These are phyloP conservation scores for Kodamaea lidongshanica DNA, from an alignment of 805 yeast genomes.

Conservation along the genomic window DNA sequence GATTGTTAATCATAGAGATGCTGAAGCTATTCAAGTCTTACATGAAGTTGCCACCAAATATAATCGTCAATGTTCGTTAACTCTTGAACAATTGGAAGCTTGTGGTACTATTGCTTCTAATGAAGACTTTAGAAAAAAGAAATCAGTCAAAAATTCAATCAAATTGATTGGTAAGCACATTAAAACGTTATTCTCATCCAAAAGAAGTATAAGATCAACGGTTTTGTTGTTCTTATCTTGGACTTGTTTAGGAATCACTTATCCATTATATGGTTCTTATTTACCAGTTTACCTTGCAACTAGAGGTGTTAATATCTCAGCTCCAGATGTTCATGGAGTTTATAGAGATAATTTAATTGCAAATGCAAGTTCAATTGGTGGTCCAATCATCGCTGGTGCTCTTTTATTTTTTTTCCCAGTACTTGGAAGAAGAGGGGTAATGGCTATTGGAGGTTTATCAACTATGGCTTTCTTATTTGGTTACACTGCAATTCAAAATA, in stretches of 20 bases:
- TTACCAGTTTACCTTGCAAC: constrained; percentile 33
- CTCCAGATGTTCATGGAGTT: constrained; percentile 30
- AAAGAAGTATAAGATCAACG: constrained; percentile 7
- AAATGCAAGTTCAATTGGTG: constrained; percentile 43
- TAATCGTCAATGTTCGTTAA: constrained; percentile 16
- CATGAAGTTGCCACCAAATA: constrained; percentile 36
- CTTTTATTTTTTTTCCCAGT: constrained; percentile 14
- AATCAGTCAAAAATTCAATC: constrained; percentile 6
- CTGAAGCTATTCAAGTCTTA: constrained; percentile 39
- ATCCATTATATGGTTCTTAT: constrained; percentile 50
- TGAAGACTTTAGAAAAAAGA: constrained; percentile 15
- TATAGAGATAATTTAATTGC: constrained; percentile 46
- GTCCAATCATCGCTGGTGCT: constrained; percentile 49
- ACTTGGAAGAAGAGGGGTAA: constrained; percentile 16
- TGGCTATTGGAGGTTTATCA: constrained; percentile 15
- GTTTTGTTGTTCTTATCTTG: constrained; percentile 12
- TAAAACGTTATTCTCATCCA: constrained; percentile 11
- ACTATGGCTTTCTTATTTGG: constrained; percentile 19
- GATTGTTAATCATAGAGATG: constrained; percentile 47
- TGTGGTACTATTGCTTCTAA: constrained; percentile 15
- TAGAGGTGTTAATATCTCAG: constrained; percentile 45
- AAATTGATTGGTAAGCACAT: constrained; percentile 7
- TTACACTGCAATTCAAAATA: constrained; percentile 15
- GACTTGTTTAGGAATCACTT: constrained; percentile 47
- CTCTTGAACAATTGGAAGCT: constrained; percentile 17